A percentile compares a stretch with the other conserved stretches of the same genome.
These are phyloP conservation scores for Phymatotrichopsis omnivora DNA, from an alignment of 2,329 filamentous ascomycete genomes.

Conservation along the genomic window DNA sequence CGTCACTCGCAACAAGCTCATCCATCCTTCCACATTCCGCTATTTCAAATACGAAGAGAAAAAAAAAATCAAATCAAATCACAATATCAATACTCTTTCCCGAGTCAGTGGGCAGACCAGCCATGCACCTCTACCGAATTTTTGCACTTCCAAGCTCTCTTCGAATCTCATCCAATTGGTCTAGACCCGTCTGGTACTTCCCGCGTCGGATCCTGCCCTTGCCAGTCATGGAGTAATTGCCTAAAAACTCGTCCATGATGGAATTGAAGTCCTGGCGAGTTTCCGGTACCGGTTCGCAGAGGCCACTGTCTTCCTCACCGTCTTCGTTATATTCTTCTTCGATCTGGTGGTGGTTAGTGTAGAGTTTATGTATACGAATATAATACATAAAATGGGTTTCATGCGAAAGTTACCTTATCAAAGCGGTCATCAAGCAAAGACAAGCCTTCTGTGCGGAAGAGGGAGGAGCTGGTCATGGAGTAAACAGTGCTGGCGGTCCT, in stretches of 20 bases:
- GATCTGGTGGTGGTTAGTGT: constrained; percentile 41
- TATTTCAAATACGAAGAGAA: too few species aligned
- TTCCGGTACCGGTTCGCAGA: constrained; percentile 18
- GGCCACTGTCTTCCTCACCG: constrained; percentile 40
- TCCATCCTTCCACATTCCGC: too few species aligned
- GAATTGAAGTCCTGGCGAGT: constrained; percentile 66
- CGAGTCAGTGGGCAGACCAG: not conserved
- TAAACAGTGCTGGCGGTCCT: constrained; percentile 78
- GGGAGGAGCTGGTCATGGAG: constrained; percentile 82
- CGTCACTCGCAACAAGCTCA: too few species aligned
- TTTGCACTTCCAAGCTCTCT: constrained; percentile 38
- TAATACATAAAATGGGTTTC: constrained; percentile 27
- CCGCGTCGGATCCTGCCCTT: constrained; percentile 66
- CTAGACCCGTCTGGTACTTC: constrained; percentile 67
- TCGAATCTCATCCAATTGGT: constrained; percentile 84
- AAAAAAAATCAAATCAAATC: not conserved
- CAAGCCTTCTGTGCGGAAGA: constrained; percentile 79
- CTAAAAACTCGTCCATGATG: constrained; percentile 89
- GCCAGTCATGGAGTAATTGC: constrained; percentile 57
- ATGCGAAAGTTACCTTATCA: constrained; percentile 46
- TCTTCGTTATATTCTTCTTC: constrained; percentile 62
- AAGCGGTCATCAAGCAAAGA: constrained; percentile 80
- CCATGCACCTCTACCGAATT: constrained; percentile 4
- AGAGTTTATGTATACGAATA: not conserved
- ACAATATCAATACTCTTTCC: constrained; percentile 1